These are phyloP conservation scores for Rosa multiflora DNA, from an alignment of 306 rosid species.

Conservation along the genomic window DNA sequence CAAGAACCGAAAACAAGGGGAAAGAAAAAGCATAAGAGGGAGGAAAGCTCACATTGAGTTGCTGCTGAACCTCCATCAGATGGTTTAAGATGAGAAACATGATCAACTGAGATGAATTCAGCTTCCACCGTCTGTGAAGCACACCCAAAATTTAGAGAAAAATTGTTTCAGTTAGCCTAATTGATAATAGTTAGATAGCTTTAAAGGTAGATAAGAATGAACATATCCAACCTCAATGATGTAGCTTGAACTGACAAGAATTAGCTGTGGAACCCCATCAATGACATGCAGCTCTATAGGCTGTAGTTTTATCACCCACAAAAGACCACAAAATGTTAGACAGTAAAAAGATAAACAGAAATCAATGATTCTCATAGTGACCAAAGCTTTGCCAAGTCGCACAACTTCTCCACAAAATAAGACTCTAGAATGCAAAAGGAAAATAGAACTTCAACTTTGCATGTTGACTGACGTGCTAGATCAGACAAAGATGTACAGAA, in stretches of 20 bases:
- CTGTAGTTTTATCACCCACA: conserved; percentile 34
- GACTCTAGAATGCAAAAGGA: background rate
- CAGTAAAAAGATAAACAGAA: background rate
- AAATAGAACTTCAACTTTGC: too few species aligned
- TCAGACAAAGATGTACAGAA: too few species aligned
- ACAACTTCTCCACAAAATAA: background rate
- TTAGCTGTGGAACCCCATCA: conserved; percentile 88
- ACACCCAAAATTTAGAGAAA: background rate
- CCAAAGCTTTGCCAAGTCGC: background rate
- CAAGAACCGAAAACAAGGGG: background rate
- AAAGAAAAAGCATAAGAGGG: background rate
- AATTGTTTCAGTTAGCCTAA: conserved; percentile 8
- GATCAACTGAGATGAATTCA: conserved; percentile 94
- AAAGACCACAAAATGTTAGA: conserved; percentile 24
- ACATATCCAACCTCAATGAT: conserved; percentile 78
- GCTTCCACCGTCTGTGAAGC: conserved; percentile 86
- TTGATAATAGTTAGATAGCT: conserved; percentile 1
- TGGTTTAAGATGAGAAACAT: conserved; percentile 97
- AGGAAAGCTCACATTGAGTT: conserved; percentile 62
- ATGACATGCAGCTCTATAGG: conserved; percentile 85
- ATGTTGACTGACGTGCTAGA: too few species aligned
- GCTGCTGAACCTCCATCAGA: conserved; percentile 99
- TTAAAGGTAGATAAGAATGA: background rate
- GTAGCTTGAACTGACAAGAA: conserved; percentile 85
- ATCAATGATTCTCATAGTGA: background rate